A percentile compares a stretch with the other conserved stretches of the same genome.
Evolutionary conservation across 148 eudicot genomes (phyloP).

Genomic region (Fagopyrum tataricum): DNA sequence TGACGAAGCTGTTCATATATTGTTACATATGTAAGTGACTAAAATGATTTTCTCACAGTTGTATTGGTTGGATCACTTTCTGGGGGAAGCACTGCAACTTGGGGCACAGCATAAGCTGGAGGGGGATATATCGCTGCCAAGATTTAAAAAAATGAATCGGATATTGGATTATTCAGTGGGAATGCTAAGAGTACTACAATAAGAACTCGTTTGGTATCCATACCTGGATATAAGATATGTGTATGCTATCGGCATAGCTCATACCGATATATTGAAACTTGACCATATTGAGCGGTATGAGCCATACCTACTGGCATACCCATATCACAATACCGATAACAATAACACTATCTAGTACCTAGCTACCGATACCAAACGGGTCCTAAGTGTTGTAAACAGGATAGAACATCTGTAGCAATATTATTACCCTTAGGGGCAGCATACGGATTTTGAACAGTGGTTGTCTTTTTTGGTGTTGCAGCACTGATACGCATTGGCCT

Average conservation of each 20-base stretch:
- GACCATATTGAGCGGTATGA: no score
- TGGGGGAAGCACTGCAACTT: conserved; percentile 45
- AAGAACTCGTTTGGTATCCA: no score
- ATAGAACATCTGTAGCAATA: not conserved
- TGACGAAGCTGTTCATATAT: not conserved
- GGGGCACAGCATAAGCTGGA: conserved; percentile 49
- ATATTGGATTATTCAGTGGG: not conserved
- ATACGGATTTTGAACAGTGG: conserved; percentile 67
- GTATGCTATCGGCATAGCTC: no score
- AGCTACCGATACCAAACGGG: no score
- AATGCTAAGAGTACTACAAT: not conserved
- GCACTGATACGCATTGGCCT: conserved; percentile 99
- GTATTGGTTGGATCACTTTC: conserved; percentile 84
- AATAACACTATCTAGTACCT: no score
- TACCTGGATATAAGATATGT: no score
- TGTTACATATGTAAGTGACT: not conserved
- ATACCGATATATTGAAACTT: no score
- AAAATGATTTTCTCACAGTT: conserved; percentile 47
- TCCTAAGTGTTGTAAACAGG: not conserved
- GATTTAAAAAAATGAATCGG: not conserved
- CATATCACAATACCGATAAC: no score
- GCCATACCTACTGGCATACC: no score
- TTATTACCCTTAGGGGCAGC: conserved; percentile 56
- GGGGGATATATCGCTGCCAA: conserved; percentile 70
- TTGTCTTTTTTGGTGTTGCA: conserved; percentile 86